A percentile compares a stretch with the other conserved stretches of the same genome.
These are phyloP conservation scores for Cryptosporidium meleagridis DNA, from an alignment of 169 alveolate genomes.

Conservation along the genomic window DNA sequence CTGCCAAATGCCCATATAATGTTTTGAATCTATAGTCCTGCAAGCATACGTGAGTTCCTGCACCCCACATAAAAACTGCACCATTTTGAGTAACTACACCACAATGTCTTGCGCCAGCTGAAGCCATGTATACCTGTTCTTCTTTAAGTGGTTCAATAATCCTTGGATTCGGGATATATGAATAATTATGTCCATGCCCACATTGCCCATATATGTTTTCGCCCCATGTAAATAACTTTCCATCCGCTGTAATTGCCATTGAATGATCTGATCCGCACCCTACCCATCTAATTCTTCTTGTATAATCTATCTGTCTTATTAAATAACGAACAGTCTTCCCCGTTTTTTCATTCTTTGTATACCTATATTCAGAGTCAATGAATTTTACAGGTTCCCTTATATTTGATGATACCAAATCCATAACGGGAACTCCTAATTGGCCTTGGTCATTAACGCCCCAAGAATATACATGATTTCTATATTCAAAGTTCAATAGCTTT, in stretches of 20 bases:
- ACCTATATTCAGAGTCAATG: conserved; percentile 59
- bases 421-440: conserved; percentile 44
- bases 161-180: conserved; percentile 53
- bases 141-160: conserved; percentile 56
- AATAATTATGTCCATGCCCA: conserved; percentile 65
- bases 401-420: conserved; percentile 50
- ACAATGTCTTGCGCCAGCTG: conserved; percentile 67
- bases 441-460: conserved; percentile 74
- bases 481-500: conserved; percentile 61
- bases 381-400: conserved; percentile 56
- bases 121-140: conserved; percentile 72
- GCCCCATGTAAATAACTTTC: conserved; percentile 71
- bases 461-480: conserved; percentile 71
- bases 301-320: conserved; percentile 61
- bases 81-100: conserved; percentile 75
- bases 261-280: conserved; percentile 74
- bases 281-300: conserved; percentile 73
- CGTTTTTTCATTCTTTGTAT: conserved; percentile 26
- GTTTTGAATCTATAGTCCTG: conserved; percentile 53
- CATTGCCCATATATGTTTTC: conserved; percentile 68
- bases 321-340: conserved; percentile 51
- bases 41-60: conserved; percentile 66
- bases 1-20: conserved; percentile 36
- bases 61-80: conserved; percentile 73
- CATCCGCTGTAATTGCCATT: conserved; percentile 70